These are phyloP conservation scores for Staphylotrichum longicolle DNA, from an alignment of 495 filamentous ascomycete species.

Conservation along the genomic window DNA sequence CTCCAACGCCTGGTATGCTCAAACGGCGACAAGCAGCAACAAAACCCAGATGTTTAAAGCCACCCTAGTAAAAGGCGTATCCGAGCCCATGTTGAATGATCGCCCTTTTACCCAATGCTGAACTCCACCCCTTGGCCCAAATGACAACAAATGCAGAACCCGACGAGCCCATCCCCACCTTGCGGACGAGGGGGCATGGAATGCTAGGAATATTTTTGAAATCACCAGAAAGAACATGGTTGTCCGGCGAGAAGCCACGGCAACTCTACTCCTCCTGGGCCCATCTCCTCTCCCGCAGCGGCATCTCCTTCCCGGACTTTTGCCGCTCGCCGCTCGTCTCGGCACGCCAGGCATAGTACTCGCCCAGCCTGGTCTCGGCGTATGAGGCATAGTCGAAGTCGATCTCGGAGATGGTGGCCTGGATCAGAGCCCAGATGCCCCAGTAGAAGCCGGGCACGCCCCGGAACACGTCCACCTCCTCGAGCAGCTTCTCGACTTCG, in stretches of 20 bases:
- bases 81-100: slow-evolving; percentile 34
- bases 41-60: slow-evolving; percentile 12
- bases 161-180: background rate
- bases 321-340: slow-evolving; percentile 63
- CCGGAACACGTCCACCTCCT: slow-evolving; percentile 82
- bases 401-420: slow-evolving; percentile 90
- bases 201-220: slow-evolving; percentile 5
- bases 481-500: slow-evolving; percentile 59
- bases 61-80: slow-evolving; percentile 8
- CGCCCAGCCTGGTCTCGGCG: slow-evolving; percentile 79
- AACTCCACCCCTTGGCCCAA: slow-evolving; percentile 3
- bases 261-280: slow-evolving; percentile 53
- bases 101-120: slow-evolving; percentile 24
- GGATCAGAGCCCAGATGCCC: slow-evolving; percentile 96
- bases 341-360: slow-evolving; percentile 94
- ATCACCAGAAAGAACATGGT: background rate
- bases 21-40: background rate
- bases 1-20: slow-evolving; percentile 13
- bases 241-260: background rate
- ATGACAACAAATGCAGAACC: slow-evolving; percentile 6
- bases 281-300: slow-evolving; percentile 82
- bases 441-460: slow-evolving; percentile 85
- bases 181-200: background rate
- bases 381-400: slow-evolving; percentile 97
- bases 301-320: slow-evolving; percentile 56